These are phyloP conservation scores for Flaveria trinervia DNA, from an alignment of 129 eudicot genomes.

Conservation along the genomic window DNA sequence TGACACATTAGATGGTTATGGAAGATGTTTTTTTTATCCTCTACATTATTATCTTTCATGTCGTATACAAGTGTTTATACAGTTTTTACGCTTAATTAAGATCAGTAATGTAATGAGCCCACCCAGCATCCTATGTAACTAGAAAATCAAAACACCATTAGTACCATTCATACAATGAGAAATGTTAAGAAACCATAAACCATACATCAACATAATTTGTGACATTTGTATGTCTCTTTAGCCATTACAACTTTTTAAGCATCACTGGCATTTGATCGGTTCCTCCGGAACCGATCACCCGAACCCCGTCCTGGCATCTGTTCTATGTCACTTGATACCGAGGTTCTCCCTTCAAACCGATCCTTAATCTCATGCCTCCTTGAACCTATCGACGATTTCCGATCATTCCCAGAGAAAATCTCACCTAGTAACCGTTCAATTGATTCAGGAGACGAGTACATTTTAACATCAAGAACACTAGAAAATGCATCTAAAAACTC, in stretches of 20 bases:
- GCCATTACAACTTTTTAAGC: constrained; percentile 29
- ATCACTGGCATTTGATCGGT: constrained; percentile 49
- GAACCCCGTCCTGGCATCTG: constrained; percentile 29
- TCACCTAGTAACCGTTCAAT: constrained; percentile 46
- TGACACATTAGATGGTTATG: too few species aligned
- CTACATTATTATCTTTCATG: too few species aligned
- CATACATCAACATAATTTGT: constrained; percentile 21
- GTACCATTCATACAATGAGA: not conserved
- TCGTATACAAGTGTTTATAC: too few species aligned
- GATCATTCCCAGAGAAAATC: constrained; percentile 42
- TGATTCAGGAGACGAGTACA: constrained; percentile 45
- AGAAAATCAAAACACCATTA: not conserved
- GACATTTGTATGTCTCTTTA: not conserved
- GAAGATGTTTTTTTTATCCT: too few species aligned
- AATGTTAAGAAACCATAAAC: constrained; percentile 11
- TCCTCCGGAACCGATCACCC: constrained; percentile 35
- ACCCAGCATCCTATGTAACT: too few species aligned
- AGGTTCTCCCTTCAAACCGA: constrained; percentile 41
- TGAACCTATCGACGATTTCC: constrained; percentile 23
- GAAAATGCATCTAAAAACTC: constrained; percentile 49
- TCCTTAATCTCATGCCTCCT: constrained; percentile 40
- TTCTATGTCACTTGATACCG: constrained; percentile 44
- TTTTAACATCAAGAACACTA: constrained; percentile 37
- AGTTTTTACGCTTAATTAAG: too few species aligned
- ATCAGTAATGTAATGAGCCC: too few species aligned